Conservation (phyloP, 164 flowering plant species). For the Nymphaea colorata region DNA sequence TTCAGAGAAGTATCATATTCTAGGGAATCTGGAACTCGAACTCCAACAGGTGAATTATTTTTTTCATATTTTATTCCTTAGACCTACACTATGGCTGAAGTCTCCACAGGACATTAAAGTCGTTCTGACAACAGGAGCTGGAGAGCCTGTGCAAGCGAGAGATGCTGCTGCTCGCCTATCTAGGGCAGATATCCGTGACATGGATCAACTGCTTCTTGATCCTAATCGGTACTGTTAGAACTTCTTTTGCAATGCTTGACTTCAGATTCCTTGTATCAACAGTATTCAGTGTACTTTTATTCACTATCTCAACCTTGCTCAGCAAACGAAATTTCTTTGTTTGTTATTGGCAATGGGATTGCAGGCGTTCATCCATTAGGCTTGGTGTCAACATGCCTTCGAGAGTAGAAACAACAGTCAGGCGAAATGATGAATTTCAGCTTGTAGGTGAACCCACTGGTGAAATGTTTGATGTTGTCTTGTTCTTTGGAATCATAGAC, state of each 20-base stretch:
- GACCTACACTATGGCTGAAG: background rate
- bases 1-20: slow-evolving; percentile 39
- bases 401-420: slow-evolving; percentile 46
- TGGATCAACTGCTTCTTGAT: slow-evolving; percentile 46
- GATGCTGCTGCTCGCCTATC: slow-evolving; percentile 40
- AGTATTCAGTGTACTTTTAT: background rate
- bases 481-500: slow-evolving; percentile 77
- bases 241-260: background rate
- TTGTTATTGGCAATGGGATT: background rate
- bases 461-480: slow-evolving; percentile 44
- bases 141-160: slow-evolving; percentile 16
- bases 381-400: slow-evolving; percentile 75
- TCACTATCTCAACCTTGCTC: background rate
- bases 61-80: background rate
- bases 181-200: slow-evolving; percentile 21
- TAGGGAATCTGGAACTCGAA: background rate
- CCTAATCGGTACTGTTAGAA: slow-evolving; percentile 28
- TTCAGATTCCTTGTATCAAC: background rate
- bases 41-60: background rate
- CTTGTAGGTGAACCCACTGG: slow-evolving; percentile 42
- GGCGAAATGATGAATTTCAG: slow-evolving; percentile 33
- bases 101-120: background rate
- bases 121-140: slow-evolving; percentile 22
- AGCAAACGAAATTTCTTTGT: too few species aligned
- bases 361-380: slow-evolving; percentile 44